phyloP scores from a whole-genome alignment of 257 asterid species.

The Handroanthus guayacan region DNA sequence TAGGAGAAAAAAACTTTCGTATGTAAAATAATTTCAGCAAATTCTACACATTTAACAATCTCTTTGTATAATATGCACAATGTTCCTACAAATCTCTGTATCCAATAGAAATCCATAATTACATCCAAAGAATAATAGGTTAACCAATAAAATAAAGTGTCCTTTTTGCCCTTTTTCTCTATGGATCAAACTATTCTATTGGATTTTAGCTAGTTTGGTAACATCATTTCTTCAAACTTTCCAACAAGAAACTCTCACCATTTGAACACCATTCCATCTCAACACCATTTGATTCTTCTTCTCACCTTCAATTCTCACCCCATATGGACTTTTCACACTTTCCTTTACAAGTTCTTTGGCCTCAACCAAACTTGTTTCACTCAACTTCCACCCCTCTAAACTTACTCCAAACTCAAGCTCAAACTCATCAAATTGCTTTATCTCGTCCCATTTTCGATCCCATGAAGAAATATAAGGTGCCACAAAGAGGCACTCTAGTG shows the following conservation, averaged over 20 bases:
- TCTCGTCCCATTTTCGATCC: constrained; percentile 50
- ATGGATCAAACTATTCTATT: neutral
- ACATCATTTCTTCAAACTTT: constrained; percentile 34
- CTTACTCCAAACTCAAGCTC: constrained; percentile 11
- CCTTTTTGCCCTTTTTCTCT: neutral
- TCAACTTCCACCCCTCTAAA: constrained; percentile 42
- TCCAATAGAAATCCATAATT: neutral
- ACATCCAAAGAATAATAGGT: neutral
- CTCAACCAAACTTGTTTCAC: constrained; percentile 44
- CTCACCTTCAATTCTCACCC: constrained; percentile 45
- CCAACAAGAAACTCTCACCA: constrained; percentile 55
- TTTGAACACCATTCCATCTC: constrained; percentile 52
- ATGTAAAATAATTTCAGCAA: neutral
- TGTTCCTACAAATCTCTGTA: neutral
- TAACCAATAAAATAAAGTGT: neutral
- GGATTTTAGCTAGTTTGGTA: neutral
- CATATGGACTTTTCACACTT: constrained; percentile 41
- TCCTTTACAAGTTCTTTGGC: constrained; percentile 54
- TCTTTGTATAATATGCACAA: constrained; percentile 12
- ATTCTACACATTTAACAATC: neutral
- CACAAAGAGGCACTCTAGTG: constrained; percentile 54
- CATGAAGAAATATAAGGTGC: constrained; percentile 49
- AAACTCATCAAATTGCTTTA: constrained; percentile 29
- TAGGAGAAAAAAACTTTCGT: neutral
- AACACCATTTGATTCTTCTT: constrained; percentile 50